Evolutionary conservation across 805 yeast genomes (phyloP), one percentile per base, ranked within the genome.

Genomic region (baker's yeast (Saccharomyces cerevisiae)): DNA sequence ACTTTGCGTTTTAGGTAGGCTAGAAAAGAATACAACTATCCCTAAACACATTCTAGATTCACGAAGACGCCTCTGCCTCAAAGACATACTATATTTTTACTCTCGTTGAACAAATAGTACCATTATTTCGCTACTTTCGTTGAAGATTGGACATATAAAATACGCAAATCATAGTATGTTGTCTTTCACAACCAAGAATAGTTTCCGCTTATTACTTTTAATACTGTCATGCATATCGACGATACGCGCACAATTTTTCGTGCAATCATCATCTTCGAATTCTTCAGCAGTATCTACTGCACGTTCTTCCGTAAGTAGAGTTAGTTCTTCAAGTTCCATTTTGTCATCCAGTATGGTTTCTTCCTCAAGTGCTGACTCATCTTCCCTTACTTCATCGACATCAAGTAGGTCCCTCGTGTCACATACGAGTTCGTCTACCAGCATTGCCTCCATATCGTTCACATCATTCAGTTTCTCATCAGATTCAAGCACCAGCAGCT

Each of bases 361-460:
- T 30, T 28, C 27, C 43, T 51, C 56, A 13, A 17, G 49, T 47
- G 43, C 31, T 10, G 28, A 3, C 6, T 32, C 49, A 14, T 50
- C 54, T 4, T 27, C 55, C 17, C 41, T 55, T 11, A 10, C 50
- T 14, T 32, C 30, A 17, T 49, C 55, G 2, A 9, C 51, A 5
- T 29, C 50, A 13, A 11, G 28, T 11, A 47, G 51, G 6, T 51
- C 57, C 14, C 41, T 53, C 1, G 47, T 57, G 1, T 52, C 61
- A 11, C 41, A 57, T 6, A 21, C 55, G n/a, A 41, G 56, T 13
- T 52, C 52, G 10, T 55, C 58, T 22, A 48, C 57, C 24, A 57
- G 56, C 47, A 55, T 56, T 27, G 60, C 58, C 14, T 49, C 55
- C 47, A 53, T 59, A 5, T 56, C 61, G 10, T 55, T 56, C 47